phyloP scores from a whole-genome alignment of 805 yeast genomes.

The Groenewaldozyma tartarivorans region DNA sequence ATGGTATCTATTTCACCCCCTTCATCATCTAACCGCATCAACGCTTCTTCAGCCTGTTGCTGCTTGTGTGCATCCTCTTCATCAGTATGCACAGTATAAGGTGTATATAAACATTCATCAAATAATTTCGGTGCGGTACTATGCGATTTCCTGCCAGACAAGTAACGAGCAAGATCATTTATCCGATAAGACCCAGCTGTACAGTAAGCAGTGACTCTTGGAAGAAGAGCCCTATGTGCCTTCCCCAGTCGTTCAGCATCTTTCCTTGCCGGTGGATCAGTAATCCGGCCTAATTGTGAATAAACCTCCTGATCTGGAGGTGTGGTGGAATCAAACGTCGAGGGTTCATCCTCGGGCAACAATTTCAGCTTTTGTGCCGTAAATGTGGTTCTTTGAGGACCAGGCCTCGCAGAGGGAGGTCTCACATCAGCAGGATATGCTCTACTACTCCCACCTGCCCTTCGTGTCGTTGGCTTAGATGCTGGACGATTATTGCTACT shows the following conservation, averaged over 20 bases:
- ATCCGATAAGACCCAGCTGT: constrained; percentile 88
- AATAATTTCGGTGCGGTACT: constrained; percentile 74
- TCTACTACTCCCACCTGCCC: background rate
- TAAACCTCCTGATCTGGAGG: constrained; percentile 49
- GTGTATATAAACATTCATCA: constrained; percentile 92
- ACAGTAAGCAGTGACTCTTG: constrained; percentile 93
- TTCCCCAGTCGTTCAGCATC: constrained; percentile 93
- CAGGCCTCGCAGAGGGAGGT: constrained; percentile 15
- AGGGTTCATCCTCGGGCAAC: constrained; percentile 49
- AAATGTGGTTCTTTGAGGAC: constrained; percentile 65
- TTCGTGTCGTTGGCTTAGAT: background rate
- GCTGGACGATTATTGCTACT: background rate
- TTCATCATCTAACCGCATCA: constrained; percentile 76
- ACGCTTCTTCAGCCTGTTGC: constrained; percentile 22
- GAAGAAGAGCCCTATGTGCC: constrained; percentile 70
- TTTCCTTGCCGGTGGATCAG: constrained; percentile 78
- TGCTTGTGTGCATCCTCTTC: constrained; percentile 15
- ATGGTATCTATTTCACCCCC: constrained; percentile 93
- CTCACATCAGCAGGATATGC: constrained; percentile 1
- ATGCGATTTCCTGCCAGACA: constrained; percentile 55
- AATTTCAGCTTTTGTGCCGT: constrained; percentile 82
- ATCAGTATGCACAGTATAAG: constrained; percentile 44
- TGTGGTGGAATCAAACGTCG: constrained; percentile 14
- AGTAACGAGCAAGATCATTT: constrained; percentile 79
- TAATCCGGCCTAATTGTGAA: constrained; percentile 75